Base-by-base conservation (phyloP, 495 filamentous ascomycete genomes). In the Xylaria longipes region DNA sequence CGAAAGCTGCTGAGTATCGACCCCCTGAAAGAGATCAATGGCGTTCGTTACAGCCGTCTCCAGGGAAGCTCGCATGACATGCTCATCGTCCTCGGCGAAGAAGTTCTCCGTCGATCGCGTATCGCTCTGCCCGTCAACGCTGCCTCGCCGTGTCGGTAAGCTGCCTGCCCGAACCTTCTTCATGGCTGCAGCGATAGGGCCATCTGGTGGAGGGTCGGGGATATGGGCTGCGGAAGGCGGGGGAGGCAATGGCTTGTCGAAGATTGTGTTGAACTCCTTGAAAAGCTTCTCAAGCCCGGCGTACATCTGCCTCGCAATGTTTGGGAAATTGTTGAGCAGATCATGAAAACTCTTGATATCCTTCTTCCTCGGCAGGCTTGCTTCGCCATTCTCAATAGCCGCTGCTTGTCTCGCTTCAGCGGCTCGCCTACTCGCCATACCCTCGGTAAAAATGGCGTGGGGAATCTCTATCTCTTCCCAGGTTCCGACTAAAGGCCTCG, bases 281-380 rank as follows among this genome's bases (percentile, higher is more conserved):
- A 98, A 98, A 50, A 99, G 80, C 79, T 92, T 89, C 78, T 98
- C 94, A 25, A 99, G 82, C 0, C 97, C 97, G 2, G 91, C 88
- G 76, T 97, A 93, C 95, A 98, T 97, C 81, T 98, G 97, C 70
- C 93, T 88, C 41, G 96, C 95, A 73, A 99, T 99, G 88, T 97
- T 94, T 14, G 97, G 97, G 71, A 98, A 99, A 71, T 94, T 87
- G 71, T 94, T 93, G 48, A 99, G 86, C 56, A 99, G 85, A 68
- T 98, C 96, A 65, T 92, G 92, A 80, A 99, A 98, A 2, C 88
- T 91, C 78, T 89, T 93, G 72, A 99, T 91, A 73, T 97, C 92
- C 80, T 97, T 97, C 82, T 97, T 97, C 37, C 86, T 87, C 25
- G 88, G 89, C 31, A 83, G 71, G 33, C 84, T 81, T 31, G 78